These are phyloP conservation scores for Hypsizygus marmoreus DNA, from an alignment of 768 basidiomycete genomes.

Conservation along the genomic window DNA sequence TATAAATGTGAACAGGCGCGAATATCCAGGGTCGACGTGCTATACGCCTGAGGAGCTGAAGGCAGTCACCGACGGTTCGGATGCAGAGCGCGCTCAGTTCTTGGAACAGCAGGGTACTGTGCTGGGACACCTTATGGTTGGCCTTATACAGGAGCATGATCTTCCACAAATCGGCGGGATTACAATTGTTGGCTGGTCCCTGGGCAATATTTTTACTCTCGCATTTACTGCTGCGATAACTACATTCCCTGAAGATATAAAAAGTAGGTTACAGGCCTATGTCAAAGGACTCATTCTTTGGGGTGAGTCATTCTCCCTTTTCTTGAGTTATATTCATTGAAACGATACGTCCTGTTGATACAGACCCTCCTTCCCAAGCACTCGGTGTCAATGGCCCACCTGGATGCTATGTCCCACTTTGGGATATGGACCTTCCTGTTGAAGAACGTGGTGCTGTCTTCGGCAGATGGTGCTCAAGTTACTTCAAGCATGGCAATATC, in stretches of 20 bases:
- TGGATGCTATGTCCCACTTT: conserved; percentile 2
- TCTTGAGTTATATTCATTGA: too few relatives aligned
- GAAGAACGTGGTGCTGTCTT: background rate
- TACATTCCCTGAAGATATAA: conserved; percentile 14
- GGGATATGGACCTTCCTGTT: conserved; percentile 6
- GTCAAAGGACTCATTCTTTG: conserved; percentile 24
- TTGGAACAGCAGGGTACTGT: conserved; percentile 29
- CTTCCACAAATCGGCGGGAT: conserved; percentile 21
- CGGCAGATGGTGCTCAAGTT: conserved; percentile 8
- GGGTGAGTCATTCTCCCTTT: conserved; percentile 12
- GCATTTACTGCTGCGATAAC: conserved; percentile 22
- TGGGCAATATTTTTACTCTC: conserved; percentile 27
- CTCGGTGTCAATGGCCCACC: conserved; percentile 7
- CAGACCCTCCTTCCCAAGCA: conserved; percentile 5
- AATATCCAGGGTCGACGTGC: conserved; percentile 32
- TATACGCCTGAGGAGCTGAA: conserved; percentile 26
- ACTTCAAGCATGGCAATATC: conserved; percentile 5
- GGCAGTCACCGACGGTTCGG: conserved; percentile 13
- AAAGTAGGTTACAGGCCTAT: conserved; percentile 17
- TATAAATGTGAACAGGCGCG: conserved; percentile 33
- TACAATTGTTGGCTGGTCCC: conserved; percentile 29
- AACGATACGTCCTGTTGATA: too few relatives aligned
- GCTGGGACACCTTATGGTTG: conserved; percentile 27
- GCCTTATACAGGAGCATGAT: conserved; percentile 20
- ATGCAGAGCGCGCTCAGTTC: conserved; percentile 17